Conservation (phyloP, 2,329 filamentous ascomycete genomes). For the Ramularia collo-cygni region DNA sequence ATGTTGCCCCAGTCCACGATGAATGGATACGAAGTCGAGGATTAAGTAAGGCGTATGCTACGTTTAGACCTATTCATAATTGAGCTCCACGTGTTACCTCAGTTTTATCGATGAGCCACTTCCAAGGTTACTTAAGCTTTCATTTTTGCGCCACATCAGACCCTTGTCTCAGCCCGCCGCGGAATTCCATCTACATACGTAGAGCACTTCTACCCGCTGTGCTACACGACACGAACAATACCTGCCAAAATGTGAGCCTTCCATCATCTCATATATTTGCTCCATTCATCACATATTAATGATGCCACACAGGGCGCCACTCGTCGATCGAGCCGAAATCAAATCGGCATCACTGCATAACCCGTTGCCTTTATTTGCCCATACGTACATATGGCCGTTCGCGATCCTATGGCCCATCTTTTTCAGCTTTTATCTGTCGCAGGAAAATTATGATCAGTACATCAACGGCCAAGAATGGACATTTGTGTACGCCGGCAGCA, state of each 20-base stretch:
- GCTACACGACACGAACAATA: too few species aligned
- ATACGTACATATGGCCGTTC: conserved; percentile 92
- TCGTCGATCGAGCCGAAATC: conserved; percentile 90
- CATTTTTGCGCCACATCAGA: too few species aligned
- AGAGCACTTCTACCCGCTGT: too few species aligned
- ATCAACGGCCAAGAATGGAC: conserved; percentile 97
- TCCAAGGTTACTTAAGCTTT: too few species aligned
- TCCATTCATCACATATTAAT: background rate
- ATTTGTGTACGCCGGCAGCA: conserved; percentile 84
- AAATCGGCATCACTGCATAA: conserved; percentile 80
- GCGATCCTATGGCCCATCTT: conserved; percentile 87
- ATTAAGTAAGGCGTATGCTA: too few species aligned
- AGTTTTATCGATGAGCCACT: too few species aligned
- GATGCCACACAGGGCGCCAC: conserved; percentile 49
- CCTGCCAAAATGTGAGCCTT: conserved; percentile 8
- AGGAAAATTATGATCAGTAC: conserved; percentile 80
- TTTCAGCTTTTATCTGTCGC: conserved; percentile 75
- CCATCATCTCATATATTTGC: background rate
- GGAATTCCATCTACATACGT: too few species aligned
- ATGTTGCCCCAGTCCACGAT: too few species aligned
- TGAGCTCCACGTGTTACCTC: too few species aligned
- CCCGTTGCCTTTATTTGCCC: conserved; percentile 71
- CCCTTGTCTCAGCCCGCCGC: too few species aligned
- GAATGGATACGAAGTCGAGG: too few species aligned
- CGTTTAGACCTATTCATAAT: too few species aligned